Percentiles rank a stretch among this genome's conserved stretches.
Evolutionary conservation across 306 rosid genomes (phyloP).

Genomic region (Trifolium fragiferum): DNA sequence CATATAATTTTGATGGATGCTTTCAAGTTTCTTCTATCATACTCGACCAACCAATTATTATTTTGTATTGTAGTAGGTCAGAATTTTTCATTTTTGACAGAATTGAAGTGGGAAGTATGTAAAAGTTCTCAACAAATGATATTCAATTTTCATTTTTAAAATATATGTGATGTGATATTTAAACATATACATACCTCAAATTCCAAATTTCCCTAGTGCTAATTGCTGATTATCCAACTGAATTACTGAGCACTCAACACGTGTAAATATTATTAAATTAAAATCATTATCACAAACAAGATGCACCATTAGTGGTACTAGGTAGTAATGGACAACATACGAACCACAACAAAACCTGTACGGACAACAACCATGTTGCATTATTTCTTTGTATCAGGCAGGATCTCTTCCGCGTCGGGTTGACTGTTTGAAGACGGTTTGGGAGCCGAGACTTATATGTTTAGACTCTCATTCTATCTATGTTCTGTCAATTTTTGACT

Average conservation of each 20-base stretch:
- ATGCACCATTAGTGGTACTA: not conserved
- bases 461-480: too few species aligned
- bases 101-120: too few species aligned
- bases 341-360: not conserved
- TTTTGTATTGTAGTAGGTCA: not conserved
- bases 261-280: not conserved
- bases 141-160: not conserved
- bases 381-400: too few species aligned
- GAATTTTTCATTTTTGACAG: not conserved
- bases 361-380: slow-evolving; percentile 17
- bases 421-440: too few species aligned
- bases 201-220: not conserved
- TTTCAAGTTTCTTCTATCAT: slow-evolving; percentile 28
- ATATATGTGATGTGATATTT: not conserved
- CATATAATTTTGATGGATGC: slow-evolving; percentile 37
- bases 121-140: too few species aligned
- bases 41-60: slow-evolving; percentile 21
- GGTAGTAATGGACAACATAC: slow-evolving; percentile 2
- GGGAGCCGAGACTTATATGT: too few species aligned
- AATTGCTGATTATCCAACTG: slow-evolving; percentile 2
- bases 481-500: too few species aligned
- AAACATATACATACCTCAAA: not conserved
- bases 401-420: too few species aligned
- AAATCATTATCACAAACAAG: not conserved
- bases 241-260: slow-evolving; percentile 9